Conservation (phyloP, 2,329 filamentous ascomycete genomes). For the Botrytis galanthina region DNA sequence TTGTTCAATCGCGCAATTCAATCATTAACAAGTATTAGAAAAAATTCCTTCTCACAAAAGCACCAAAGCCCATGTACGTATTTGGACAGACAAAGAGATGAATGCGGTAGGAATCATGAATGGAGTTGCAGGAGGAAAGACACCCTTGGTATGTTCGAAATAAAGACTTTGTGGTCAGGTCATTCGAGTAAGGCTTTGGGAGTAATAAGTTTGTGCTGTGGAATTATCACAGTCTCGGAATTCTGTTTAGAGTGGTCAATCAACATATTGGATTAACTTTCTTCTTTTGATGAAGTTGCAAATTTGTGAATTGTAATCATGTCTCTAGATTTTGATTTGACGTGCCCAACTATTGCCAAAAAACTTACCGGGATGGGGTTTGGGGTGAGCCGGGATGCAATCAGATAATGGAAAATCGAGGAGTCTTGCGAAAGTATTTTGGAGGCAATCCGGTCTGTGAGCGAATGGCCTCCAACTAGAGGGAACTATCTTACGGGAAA, state of each 20-base stretch:
- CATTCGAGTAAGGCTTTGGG: no score
- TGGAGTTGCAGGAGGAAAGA: neutral
- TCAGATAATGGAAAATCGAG: neutral
- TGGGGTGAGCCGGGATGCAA: neutral
- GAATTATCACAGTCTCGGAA: fast-evolving
- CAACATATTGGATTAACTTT: neutral
- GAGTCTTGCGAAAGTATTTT: neutral
- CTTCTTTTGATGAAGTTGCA: neutral
- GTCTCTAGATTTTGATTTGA: neutral
- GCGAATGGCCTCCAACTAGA: fast-evolving
- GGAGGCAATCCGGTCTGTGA: fast-evolving
- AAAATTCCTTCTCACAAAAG: neutral
- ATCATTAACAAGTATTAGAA: neutral
- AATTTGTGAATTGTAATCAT: neutral
- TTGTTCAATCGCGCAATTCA: neutral
- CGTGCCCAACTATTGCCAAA: neutral
- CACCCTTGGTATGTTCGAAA: no score
- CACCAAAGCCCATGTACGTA: neutral
- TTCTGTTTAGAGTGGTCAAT: neutral
- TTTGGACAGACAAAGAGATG: neutral
- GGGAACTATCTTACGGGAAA: neutral
- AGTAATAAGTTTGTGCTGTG: neutral
- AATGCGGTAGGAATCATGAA: neutral
- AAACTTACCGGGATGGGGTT: neutral
- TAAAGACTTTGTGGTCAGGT: neutral